These are phyloP conservation scores for Nectriaceae sp. DNA, from an alignment of 2,329 filamentous ascomycete species.

Conservation along the genomic window DNA sequence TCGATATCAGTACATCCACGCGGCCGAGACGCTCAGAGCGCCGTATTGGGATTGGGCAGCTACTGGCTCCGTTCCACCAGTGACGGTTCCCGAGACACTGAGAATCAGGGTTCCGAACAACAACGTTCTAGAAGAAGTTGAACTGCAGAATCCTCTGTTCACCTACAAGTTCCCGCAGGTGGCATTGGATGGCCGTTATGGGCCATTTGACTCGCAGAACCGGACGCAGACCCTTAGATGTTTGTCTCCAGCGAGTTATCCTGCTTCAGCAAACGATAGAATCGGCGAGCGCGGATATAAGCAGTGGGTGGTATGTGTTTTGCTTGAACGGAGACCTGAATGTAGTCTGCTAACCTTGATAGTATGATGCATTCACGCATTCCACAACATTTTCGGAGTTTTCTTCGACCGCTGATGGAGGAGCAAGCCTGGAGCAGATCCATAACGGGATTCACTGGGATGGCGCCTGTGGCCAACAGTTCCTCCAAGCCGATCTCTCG, in stretches of 20 bases:
- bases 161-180: slow-evolving; percentile 50
- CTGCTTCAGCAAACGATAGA: slow-evolving; percentile 38
- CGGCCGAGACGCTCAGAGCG: slow-evolving; percentile 48
- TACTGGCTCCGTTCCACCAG: slow-evolving; percentile 43
- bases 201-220: slow-evolving; percentile 31
- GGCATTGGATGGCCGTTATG: slow-evolving; percentile 40
- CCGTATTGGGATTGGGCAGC: slow-evolving; percentile 59
- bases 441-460: slow-evolving; percentile 47
- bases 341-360: slow-evolving; percentile 9
- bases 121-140: slow-evolving; percentile 27
- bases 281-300: slow-evolving; percentile 38
- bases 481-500: slow-evolving; percentile 40
- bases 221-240: slow-evolving; percentile 44
- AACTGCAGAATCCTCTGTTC: slow-evolving; percentile 54
- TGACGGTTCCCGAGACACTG: slow-evolving; percentile 37
- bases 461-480: slow-evolving; percentile 42
- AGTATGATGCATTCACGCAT: slow-evolving; percentile 46
- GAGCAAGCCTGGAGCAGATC: slow-evolving; percentile 45
- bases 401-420: slow-evolving; percentile 34
- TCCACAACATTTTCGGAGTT: slow-evolving; percentile 38
- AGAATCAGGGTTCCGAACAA: slow-evolving; percentile 45
- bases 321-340: too few species aligned
- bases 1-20: slow-evolving; percentile 41
- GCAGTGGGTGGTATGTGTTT: slow-evolving; percentile 42
- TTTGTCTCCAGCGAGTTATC: slow-evolving; percentile 39